A percentile compares a stretch with the other conserved stretches of the same genome.
These are phyloP conservation scores for Kandelia obovata DNA, from an alignment of 345 rosid genomes.

Conservation along the genomic window DNA sequence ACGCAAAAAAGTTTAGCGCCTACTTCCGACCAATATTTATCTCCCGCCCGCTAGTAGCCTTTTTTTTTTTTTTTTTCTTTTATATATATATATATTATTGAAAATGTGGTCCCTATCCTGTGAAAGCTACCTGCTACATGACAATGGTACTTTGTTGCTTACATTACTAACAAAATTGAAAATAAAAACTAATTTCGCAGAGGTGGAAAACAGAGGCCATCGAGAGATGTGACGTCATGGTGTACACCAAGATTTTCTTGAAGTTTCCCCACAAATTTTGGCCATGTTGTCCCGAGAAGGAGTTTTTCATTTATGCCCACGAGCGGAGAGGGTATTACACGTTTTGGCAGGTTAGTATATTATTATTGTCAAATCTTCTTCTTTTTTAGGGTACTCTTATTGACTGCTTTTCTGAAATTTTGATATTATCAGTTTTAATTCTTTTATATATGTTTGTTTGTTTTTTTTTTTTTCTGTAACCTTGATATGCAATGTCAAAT, in stretches of 20 bases:
- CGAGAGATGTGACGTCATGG: slow-evolving; percentile 82
- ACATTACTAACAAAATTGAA: not conserved
- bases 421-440: too few relatives aligned
- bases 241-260: slow-evolving; percentile 92
- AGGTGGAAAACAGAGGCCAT: slow-evolving; percentile 93
- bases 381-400: not conserved
- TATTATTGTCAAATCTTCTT: not conserved
- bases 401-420: slow-evolving; percentile 13
- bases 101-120: not conserved
- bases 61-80: not conserved
- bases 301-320: slow-evolving; percentile 96
- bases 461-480: too few relatives aligned
- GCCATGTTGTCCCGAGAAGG: slow-evolving; percentile 84
- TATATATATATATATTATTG: too few relatives aligned
- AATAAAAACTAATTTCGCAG: slow-evolving; percentile 37
- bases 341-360: slow-evolving; percentile 87
- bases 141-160: not conserved
- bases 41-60: not conserved
- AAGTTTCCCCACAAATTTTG: slow-evolving; percentile 82
- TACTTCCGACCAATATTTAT: too few relatives aligned
- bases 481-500: too few relatives aligned
- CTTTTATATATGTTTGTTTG: too few relatives aligned
- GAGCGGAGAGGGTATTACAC: slow-evolving; percentile 97
- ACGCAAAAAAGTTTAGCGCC: too few relatives aligned
- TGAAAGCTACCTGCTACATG: not conserved